A percentile compares a stretch with the other conserved stretches of the same genome.
Evolutionary conservation across 2,329 filamentous ascomycete species (phyloP).

Genomic region (Clonostachys chloroleuca): DNA sequence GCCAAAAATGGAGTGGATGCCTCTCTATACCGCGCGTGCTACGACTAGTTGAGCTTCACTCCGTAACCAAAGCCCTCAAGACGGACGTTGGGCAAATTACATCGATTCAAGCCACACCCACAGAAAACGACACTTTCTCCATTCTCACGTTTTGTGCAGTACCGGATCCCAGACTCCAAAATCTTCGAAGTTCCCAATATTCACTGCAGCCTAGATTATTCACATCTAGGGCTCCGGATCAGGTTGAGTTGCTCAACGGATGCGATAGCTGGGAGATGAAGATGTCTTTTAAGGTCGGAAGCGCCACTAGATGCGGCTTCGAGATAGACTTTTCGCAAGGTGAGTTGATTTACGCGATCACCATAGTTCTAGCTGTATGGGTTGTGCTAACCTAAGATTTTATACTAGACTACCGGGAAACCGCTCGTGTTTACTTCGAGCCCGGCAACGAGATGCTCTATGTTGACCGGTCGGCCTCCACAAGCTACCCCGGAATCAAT

Average conservation of each 20-base stretch:
- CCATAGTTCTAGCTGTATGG: too few species aligned
- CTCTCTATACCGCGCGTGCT: constrained; percentile 39
- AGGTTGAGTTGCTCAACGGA: too few species aligned
- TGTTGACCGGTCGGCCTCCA: constrained; percentile 28
- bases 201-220: constrained; percentile 15
- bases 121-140: constrained; percentile 16
- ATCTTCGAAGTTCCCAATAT: constrained; percentile 11
- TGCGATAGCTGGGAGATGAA: too few species aligned
- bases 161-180: constrained; percentile 10
- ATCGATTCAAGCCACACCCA: constrained; percentile 23
- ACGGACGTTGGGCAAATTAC: constrained; percentile 31
- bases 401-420: neutral
- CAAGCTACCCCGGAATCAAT: constrained; percentile 9
- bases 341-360: too few species aligned
- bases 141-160: constrained; percentile 37
- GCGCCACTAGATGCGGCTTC: too few species aligned
- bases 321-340: too few species aligned
- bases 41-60: constrained; percentile 25
- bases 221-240: constrained; percentile 2
- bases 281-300: too few species aligned
- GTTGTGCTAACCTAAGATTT: too few species aligned
- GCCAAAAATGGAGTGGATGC: constrained; percentile 43
- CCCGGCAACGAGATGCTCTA: constrained; percentile 29
- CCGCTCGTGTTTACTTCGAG: constrained; percentile 32
- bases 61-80: constrained; percentile 26